Base-by-base conservation (phyloP, 139 green algal genomes). In the Monoraphidium neglectum region DNA sequence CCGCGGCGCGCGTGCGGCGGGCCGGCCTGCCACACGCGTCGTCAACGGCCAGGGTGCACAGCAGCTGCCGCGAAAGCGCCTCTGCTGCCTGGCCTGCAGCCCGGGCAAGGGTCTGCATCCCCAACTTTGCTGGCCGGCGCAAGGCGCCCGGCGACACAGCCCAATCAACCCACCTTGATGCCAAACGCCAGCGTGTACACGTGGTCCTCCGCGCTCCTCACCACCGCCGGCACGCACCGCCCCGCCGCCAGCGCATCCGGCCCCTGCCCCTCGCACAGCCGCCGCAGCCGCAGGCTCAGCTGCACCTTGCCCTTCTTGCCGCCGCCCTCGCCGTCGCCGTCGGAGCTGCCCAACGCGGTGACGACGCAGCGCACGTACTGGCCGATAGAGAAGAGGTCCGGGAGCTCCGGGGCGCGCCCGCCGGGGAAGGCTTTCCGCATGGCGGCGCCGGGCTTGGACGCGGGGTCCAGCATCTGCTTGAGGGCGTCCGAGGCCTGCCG, bases 181-280 rank as follows among this genome's bases (percentile, higher is more conserved):
- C 95, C 95, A 26, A 98, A 90, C 15, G 68, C 79, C 4, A 98
- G 79, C 18, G 85, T 74, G 80, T 90, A 97, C 28, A 95, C 95
- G 68, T 97, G 93, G 74, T 98, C 95, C 86, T 99, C 95, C 28
- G 94, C 83, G 65, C 81, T 94, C 2, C 67, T 79, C 47, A 98
- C 89, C 38, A 86, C 90, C 0, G 90, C 93, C 3, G 90, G 74
- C 61, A 97, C 24, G 8, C 77, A 83, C 53, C 77, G 37, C 1
- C 89, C 89, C 23, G 68, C 38, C 0, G 63, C 16, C 15, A 93
- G 54, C 4, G 72, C 60, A 5, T 83, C 80, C 0, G 57, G 30
- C 3, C 68, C 77, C 12, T 91, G 35, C 43, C 63, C 76, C 21
- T 26, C 53, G 56, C 70, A 47, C 46, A 81, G 8, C 26, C 35